These are phyloP conservation scores for Kwoniella heveanensis DNA, from an alignment of 768 basidiomycete genomes.

Conservation along the genomic window DNA sequence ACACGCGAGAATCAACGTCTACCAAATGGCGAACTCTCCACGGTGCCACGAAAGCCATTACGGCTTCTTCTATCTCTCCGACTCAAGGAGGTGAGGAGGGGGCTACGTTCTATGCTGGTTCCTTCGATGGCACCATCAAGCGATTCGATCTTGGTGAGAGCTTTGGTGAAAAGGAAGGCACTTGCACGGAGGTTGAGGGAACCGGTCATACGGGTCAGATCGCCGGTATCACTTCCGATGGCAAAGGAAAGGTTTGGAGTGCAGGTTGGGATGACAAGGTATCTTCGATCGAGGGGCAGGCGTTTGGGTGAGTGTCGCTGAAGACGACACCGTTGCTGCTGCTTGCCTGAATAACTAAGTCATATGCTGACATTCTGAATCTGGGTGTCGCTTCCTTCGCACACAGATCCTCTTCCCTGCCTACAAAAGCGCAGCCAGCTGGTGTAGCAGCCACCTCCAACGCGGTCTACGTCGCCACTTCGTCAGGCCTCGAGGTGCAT, in stretches of 20 bases:
- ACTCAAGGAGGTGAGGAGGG: slow-evolving; percentile 25
- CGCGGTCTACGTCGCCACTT: slow-evolving; percentile 42
- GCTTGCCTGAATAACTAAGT: too few relatives aligned
- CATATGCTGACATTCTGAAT: too few relatives aligned
- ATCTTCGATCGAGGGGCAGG: slow-evolving; percentile 31
- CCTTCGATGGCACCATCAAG: slow-evolving; percentile 62
- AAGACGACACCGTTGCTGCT: too few relatives aligned
- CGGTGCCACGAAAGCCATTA: slow-evolving; percentile 82
- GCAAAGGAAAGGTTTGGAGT: slow-evolving; percentile 65
- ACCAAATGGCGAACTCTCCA: slow-evolving; percentile 60
- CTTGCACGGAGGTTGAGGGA: slow-evolving; percentile 61
- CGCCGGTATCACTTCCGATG: slow-evolving; percentile 63
- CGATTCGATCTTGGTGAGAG: slow-evolving; percentile 54
- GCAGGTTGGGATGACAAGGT: slow-evolving; percentile 75
- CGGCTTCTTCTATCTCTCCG: slow-evolving; percentile 57
- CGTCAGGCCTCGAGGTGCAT: slow-evolving; percentile 48
- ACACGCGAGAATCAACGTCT: slow-evolving; percentile 68
- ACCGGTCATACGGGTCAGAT: slow-evolving; percentile 72
- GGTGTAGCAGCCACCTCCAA: slow-evolving; percentile 41
- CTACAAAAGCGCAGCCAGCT: slow-evolving; percentile 51
- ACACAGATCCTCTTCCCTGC: slow-evolving; percentile 39
- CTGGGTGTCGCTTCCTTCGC: too few relatives aligned
- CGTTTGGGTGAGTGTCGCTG: slow-evolving; percentile 36
- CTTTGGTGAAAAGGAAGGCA: slow-evolving; percentile 56
- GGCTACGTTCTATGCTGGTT: slow-evolving; percentile 76